Base-by-base conservation (phyloP, 2,329 filamentous ascomycete species). In the Calonectria hawksworthii region DNA sequence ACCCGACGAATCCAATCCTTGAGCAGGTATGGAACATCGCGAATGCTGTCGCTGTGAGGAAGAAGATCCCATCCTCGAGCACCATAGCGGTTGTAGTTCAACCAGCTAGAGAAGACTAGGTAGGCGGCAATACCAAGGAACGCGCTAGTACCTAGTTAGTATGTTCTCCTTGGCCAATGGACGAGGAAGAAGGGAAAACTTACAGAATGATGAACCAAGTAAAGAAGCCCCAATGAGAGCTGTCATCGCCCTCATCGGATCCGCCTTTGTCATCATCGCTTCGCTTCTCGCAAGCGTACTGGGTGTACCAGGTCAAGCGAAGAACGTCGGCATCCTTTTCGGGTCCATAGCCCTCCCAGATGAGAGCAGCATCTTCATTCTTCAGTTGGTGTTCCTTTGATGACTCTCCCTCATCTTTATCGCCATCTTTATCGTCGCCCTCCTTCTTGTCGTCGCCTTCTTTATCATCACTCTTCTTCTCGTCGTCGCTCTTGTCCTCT, bases 1-100 rank as follows among this genome's bases (percentile, higher is more conserved):
- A 98, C 93, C 78, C 93, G 91, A 73, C 95, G 91, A 21, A 92
- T 89, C 92, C 95, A 98, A 85, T 99, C 97, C 86, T 96, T 96
- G 77, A 98, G 86, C 69, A 99, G 90, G 83, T 98, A 99, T 4
- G 97, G 97, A 26, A 98, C 87, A 82, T 99, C 97, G 77, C 96
- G 93, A 80, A 99, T 94, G 0, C 95, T 94, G 85, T 99, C 97
- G 78, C 94, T 94, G 83, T 99, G 96, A 18, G 97, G 97, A 23
- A 99, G 89, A 23, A 98, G 90, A 82, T 99, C 97, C 96, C 96
- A 99, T 72, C 97, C 97, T 56, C 96, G 91, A 68, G 96, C 96
- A 63, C 96, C 96, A 85, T 98, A 98, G 76, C 96, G 94, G 88
- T 96, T 98, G 90, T 99, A 99, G 89, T 99, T 99, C 84, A 99